Evolutionary conservation across 148 eudicot genomes (phyloP).

Genomic region (Rhododendron griersonianum): DNA sequence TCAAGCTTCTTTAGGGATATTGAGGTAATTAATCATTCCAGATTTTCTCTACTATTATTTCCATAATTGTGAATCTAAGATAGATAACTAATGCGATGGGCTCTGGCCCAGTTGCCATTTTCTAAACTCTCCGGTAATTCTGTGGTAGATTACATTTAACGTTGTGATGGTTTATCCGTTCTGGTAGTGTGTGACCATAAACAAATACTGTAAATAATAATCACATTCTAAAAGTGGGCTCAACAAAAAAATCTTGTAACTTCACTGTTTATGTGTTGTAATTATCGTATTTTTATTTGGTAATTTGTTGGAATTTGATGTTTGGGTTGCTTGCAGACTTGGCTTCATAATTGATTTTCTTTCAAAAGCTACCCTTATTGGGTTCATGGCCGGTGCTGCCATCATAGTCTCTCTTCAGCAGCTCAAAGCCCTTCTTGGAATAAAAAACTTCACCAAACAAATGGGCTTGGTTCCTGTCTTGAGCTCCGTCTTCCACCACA

Average conservation of each 20-base stretch:
- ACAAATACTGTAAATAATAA: not conserved
- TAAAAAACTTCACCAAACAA: conserved; percentile 44
- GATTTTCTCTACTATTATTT: not conserved
- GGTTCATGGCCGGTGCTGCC: conserved; percentile 65
- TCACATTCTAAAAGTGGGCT: not conserved
- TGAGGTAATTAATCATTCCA: conserved; percentile 34
- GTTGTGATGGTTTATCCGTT: too few species aligned
- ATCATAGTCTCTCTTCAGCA: conserved; percentile 62
- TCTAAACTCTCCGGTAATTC: not conserved
- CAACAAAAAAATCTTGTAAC: not conserved
- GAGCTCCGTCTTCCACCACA: conserved; percentile 42
- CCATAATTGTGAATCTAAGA: not conserved
- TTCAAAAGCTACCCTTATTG: conserved; percentile 48
- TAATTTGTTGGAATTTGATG: not conserved
- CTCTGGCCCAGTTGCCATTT: not conserved
- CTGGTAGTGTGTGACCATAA: too few species aligned
- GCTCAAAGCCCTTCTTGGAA: conserved; percentile 51
- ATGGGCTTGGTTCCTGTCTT: conserved; percentile 57
- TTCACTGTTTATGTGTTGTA: too few species aligned
- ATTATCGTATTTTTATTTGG: not conserved
- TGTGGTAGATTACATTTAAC: too few species aligned
- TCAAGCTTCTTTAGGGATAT: conserved; percentile 74
- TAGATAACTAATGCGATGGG: not conserved
- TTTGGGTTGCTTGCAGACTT: conserved; percentile 28
- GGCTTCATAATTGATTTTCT: conserved; percentile 56